Percentiles rank a stretch among this genome's conserved stretches.
These are phyloP conservation scores for Hsuehochloa calcarea DNA, from an alignment of 176 grass and related monocot species.

Conservation along the genomic window DNA sequence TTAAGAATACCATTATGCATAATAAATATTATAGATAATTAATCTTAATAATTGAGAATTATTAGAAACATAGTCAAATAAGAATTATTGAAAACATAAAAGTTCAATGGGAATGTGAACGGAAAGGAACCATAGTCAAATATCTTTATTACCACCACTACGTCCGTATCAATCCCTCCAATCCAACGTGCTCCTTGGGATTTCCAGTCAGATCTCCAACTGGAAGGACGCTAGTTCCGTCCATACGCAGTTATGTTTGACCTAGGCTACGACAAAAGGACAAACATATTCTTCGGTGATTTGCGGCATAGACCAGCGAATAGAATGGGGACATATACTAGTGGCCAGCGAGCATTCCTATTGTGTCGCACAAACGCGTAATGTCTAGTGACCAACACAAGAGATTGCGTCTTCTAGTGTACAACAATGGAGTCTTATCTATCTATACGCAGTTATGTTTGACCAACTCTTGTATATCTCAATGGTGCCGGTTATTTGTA, in stretches of 20 bases:
- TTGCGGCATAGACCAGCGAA: background rate
- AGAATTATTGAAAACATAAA: background rate
- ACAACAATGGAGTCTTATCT: background rate
- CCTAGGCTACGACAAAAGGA: background rate
- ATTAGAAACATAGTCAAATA: too few relatives aligned
- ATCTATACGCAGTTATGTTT: background rate
- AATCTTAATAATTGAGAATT: too few relatives aligned
- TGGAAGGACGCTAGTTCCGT: background rate
- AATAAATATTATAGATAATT: too few relatives aligned
- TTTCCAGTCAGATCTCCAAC: conserved; percentile 14
- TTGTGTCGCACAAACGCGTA: background rate
- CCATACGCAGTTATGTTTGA: background rate
- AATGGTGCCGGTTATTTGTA: background rate
- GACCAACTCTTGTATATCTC: background rate
- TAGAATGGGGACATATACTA: background rate
- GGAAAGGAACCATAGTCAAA: background rate
- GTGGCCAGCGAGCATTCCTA: background rate
- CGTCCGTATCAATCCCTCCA: background rate
- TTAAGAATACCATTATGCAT: too few relatives aligned
- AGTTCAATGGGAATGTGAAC: background rate
- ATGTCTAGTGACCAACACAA: background rate
- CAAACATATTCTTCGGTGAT: background rate
- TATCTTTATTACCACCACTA: background rate
- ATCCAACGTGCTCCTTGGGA: conserved; percentile 1
- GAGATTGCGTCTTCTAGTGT: too few relatives aligned